Base-by-base conservation (phyloP, 2,329 filamentous ascomycete species). In the Phialemoniopsis sp. region DNA sequence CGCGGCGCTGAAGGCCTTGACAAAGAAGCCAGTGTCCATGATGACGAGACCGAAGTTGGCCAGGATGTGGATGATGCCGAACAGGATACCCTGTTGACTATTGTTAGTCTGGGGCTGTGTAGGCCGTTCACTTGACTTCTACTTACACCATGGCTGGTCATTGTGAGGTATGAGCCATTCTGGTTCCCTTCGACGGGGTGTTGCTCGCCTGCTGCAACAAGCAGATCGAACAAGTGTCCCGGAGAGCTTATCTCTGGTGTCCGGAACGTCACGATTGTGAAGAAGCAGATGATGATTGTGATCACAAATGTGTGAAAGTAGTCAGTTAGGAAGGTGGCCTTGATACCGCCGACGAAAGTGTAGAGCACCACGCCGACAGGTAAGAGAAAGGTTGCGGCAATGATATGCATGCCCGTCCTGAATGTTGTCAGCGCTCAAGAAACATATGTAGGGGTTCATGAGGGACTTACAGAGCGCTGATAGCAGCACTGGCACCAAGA, bases 1-100 rank as follows among this genome's bases (percentile, higher is more conserved):
- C 40, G 72, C 66, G 1, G 66, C 62, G 2, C 68, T 68, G 44
- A 74, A 74, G 0, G 64, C 66, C 52, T 75, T 74, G 40, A 73
- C 69, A 68, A 68, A 75, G 51, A 74, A 75, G 2, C 64, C 70
- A 4, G 69, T 74, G 45, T 74, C 63, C 67, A 74, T 73, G 5
- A 72, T 56, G 1, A 73, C 70, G 1, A 72, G 56, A 8, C 66
- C 68, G 14, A 73, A 51, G 38, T 73, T 73, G 13, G 67, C 70
- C 34, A 73, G 67, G 39, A 70, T 71, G 10, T 71, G 54, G 21
- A 72, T 64, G 6, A 74, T 43, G 1, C 64, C 66, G 51, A 64
- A 73, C 14, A 68, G 58, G 13, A 64, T 61, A 4, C 58, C 63
- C 33, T 56, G 53, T 40, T 64, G 63, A 1, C 67, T 71, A 41